These are phyloP conservation scores for Trypanosoma vivax DNA, from an alignment of 208 protist species.

Conservation along the genomic window DNA sequence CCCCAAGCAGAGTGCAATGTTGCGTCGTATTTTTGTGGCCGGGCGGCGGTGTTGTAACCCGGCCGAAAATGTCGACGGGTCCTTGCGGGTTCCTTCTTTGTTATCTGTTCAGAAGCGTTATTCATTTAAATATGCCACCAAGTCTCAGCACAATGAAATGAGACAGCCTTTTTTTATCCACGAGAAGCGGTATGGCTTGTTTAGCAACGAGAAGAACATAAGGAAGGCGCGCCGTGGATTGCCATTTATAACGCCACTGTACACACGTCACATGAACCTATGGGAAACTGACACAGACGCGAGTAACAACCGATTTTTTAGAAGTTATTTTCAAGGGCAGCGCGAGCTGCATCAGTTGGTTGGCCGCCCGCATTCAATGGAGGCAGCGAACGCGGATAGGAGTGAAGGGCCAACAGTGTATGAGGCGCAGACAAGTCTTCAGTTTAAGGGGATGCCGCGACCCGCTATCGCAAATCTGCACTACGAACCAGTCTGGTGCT, in stretches of 20 bases:
- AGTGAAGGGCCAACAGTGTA: constrained; percentile 58
- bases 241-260: constrained; percentile 67
- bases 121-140: constrained; percentile 84
- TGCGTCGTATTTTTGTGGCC: constrained; percentile 10
- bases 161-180: constrained; percentile 80
- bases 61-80: constrained; percentile 1
- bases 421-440: constrained; percentile 60
- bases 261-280: constrained; percentile 76
- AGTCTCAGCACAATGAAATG: constrained; percentile 72
- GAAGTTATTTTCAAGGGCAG: constrained; percentile 69
- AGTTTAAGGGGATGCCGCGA: constrained; percentile 63
- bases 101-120: constrained; percentile 45
- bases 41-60: not conserved
- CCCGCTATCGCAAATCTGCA: constrained; percentile 74
- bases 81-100: constrained; percentile 3
- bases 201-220: constrained; percentile 76
- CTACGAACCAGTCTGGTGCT: constrained; percentile 77
- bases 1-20: constrained; percentile 20
- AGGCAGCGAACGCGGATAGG: constrained; percentile 44
- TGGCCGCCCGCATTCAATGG: constrained; percentile 66
- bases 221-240: constrained; percentile 59
- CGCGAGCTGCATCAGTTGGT: constrained; percentile 72
- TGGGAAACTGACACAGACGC: constrained; percentile 89
- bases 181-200: constrained; percentile 80
- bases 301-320: constrained; percentile 76